Percentiles rank a stretch among this genome's conserved stretches.
These are phyloP conservation scores for Psilocybe sp. DNA, from an alignment of 768 basidiomycete species.

Conservation along the genomic window DNA sequence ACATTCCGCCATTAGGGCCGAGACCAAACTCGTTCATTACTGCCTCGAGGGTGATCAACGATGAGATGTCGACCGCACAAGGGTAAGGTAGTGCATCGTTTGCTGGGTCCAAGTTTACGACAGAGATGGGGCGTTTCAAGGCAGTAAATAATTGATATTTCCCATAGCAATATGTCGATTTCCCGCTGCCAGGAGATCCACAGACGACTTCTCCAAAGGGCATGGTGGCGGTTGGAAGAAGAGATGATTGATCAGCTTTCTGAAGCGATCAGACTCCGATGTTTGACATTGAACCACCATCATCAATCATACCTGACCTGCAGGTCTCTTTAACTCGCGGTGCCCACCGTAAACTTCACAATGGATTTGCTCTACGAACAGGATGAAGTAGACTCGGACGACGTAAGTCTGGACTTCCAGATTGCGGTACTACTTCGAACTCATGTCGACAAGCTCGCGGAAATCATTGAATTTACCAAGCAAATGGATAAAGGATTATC, in stretches of 20 bases:
- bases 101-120: slow-evolving; percentile 96
- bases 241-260: not conserved
- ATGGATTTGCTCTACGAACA: not conserved
- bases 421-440: not conserved
- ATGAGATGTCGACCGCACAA: slow-evolving; percentile 81
- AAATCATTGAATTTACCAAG: not conserved
- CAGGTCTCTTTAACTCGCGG: too few species aligned
- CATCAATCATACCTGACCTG: not conserved
- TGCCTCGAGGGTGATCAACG: slow-evolving; percentile 82
- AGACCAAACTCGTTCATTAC: slow-evolving; percentile 82
- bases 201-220: slow-evolving; percentile 88
- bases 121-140: slow-evolving; percentile 77
- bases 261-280: not conserved
- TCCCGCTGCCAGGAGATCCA: slow-evolving; percentile 83
- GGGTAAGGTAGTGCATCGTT: slow-evolving; percentile 90
- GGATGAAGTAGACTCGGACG: slow-evolving; percentile 30
- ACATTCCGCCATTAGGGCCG: slow-evolving; percentile 94
- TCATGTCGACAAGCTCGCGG: slow-evolving; percentile 11
- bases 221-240: slow-evolving; percentile 38
- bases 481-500: not conserved
- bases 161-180: slow-evolving; percentile 86
- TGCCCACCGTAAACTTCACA: too few species aligned
- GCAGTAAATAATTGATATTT: slow-evolving; percentile 89
- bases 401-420: slow-evolving; percentile 20
- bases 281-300: not conserved